Evolutionary conservation across 805 yeast genomes (phyloP).

Genomic region (Grigorovia transvaalensis): DNA sequence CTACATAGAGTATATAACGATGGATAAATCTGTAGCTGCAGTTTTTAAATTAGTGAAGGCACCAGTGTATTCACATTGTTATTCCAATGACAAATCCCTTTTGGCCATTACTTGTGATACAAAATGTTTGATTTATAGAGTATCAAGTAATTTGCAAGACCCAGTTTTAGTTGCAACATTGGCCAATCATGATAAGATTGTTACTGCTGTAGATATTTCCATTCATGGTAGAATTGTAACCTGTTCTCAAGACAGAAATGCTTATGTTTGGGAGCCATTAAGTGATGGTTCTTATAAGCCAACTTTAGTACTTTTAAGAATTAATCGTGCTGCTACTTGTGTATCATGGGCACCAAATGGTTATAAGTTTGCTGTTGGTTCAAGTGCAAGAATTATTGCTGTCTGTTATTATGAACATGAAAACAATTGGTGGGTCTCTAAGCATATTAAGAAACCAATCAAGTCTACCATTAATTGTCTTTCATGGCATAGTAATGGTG

Average conservation of each 20-base stretch:
- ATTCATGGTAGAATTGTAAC: constrained; percentile 85
- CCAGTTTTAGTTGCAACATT: constrained; percentile 59
- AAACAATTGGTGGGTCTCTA: constrained; percentile 99
- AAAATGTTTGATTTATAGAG: constrained; percentile 62
- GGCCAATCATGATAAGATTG: constrained; percentile 82
- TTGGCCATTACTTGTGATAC: constrained; percentile 79
- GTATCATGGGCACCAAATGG: constrained; percentile 95
- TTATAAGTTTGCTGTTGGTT: constrained; percentile 92
- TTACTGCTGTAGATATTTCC: constrained; percentile 90
- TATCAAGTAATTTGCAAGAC: constrained; percentile 35
- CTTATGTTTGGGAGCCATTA: constrained; percentile 86
- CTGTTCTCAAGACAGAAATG: constrained; percentile 95
- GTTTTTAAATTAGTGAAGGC: constrained; percentile 62
- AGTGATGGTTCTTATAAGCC: constrained; percentile 61
- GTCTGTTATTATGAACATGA: constrained; percentile 93
- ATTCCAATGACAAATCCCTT: constrained; percentile 51
- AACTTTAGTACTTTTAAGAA: constrained; percentile 82
- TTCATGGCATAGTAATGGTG: constrained; percentile 91
- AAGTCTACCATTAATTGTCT: constrained; percentile 74
- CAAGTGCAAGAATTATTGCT: constrained; percentile 88
- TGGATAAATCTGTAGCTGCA: constrained; percentile 20
- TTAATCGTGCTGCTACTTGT: constrained; percentile 89
- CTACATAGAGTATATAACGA: not conserved
- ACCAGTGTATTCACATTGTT: constrained; percentile 88
- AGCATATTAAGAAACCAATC: constrained; percentile 92